Conservation (phyloP, 139 green algal species). For the Tetraselmis striata region DNA sequence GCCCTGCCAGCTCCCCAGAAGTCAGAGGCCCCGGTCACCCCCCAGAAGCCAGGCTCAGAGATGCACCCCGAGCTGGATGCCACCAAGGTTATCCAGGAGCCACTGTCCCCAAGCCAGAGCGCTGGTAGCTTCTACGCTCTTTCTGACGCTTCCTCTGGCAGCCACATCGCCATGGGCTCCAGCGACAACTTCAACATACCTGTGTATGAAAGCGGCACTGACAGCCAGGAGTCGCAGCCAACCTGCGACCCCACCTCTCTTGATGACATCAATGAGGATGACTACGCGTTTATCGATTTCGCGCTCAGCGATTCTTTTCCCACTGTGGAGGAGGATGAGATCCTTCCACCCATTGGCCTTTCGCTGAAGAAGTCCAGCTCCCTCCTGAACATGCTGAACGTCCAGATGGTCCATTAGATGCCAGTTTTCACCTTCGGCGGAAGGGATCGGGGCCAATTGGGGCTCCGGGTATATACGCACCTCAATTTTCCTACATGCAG, state of each 20-base stretch:
- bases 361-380: not conserved
- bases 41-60: not conserved
- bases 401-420: not conserved
- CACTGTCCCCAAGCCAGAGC: not conserved
- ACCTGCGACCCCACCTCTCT: not conserved
- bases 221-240: not conserved
- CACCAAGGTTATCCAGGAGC: not conserved
- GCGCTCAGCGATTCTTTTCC: not conserved
- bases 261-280: not conserved
- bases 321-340: not conserved
- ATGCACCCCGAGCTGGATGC: too few species aligned
- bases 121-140: not conserved
- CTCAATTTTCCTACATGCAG: not conserved
- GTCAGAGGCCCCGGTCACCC: not conserved
- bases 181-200: not conserved
- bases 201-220: not conserved
- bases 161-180: not conserved
- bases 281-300: not conserved
- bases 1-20: not conserved
- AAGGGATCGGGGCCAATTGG: too few species aligned
- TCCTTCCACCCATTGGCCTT: not conserved
- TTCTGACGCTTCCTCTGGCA: not conserved
- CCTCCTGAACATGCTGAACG: not conserved
- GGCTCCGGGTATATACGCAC: not conserved
- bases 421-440: too few species aligned